phyloP scores from a whole-genome alignment of 1,139 yeast genomes.

The Geotrichum siamense region DNA sequence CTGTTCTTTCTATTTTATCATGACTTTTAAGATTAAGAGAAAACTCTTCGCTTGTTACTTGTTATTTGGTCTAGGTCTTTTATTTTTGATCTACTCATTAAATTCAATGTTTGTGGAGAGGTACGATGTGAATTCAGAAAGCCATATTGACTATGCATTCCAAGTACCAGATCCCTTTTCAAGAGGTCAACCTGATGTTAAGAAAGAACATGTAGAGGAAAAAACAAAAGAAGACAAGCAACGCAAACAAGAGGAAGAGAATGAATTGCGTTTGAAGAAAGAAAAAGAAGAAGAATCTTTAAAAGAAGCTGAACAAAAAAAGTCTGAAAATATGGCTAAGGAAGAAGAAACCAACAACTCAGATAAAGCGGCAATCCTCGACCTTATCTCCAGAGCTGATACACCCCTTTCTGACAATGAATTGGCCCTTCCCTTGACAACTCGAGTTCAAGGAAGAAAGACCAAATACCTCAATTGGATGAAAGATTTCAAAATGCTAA shows the following conservation, averaged over 20 bases:
- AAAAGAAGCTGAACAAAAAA: conserved; percentile 11
- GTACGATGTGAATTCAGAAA: conserved; percentile 15
- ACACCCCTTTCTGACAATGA: conserved; percentile 8
- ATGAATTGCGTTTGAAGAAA: not conserved
- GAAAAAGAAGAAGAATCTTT: conserved; percentile 2
- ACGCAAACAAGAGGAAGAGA: conserved; percentile 1
- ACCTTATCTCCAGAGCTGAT: not conserved
- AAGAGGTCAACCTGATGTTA: conserved; percentile 17
- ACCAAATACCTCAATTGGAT: conserved; percentile 15
- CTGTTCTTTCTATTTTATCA: no score
- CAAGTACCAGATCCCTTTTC: conserved; percentile 19
- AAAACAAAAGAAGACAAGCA: conserved; percentile 3
- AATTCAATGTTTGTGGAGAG: conserved; percentile 16
- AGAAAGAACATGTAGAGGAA: conserved; percentile 16
- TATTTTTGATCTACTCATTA: conserved; percentile 16
- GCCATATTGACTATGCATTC: conserved; percentile 12
- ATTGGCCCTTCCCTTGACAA: conserved; percentile 3
- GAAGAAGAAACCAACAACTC: conserved; percentile 11
- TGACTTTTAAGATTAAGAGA: conserved; percentile 16
- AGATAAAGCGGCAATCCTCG: conserved; percentile 1
- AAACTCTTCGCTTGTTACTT: conserved; percentile 18
- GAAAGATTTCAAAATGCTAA: conserved; percentile 6
- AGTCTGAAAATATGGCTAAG: no score
- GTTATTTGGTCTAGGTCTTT: conserved; percentile 14
- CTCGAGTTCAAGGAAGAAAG: conserved; percentile 12